A percentile compares a stretch with the other conserved stretches of the same genome.
Conservation (phyloP, 805 yeast genomes). For the Candida boidinii region DNA sequence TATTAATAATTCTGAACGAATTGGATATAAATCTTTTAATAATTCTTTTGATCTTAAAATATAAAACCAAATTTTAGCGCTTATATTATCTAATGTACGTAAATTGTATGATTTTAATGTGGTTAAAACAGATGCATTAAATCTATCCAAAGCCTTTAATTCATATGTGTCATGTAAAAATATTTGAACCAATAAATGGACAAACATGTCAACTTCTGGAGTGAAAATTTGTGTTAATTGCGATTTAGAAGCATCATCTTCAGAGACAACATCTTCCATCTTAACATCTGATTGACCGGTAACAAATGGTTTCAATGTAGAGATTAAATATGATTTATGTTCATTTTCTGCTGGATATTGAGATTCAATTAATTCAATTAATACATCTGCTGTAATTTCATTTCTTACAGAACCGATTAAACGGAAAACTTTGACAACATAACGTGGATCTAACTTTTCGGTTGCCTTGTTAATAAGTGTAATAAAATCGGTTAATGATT, state of each 20-base stretch:
- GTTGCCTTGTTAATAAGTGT: slow-evolving; percentile 26
- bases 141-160: slow-evolving; percentile 37
- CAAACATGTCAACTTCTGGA: slow-evolving; percentile 75
- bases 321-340: slow-evolving; percentile 33
- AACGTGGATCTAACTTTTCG: slow-evolving; percentile 71
- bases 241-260: slow-evolving; percentile 14
- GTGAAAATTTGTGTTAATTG: slow-evolving; percentile 30
- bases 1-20: slow-evolving; percentile 62
- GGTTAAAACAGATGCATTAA: slow-evolving; percentile 44
- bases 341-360: slow-evolving; percentile 46
- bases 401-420: slow-evolving; percentile 73
- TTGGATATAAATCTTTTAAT: slow-evolving; percentile 37
- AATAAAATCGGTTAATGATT: slow-evolving; percentile 11
- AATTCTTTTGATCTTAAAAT: slow-evolving; percentile 71
- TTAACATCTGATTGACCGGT: slow-evolving; percentile 24
- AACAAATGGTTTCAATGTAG: slow-evolving; percentile 20
- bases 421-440: slow-evolving; percentile 76
- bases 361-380: slow-evolving; percentile 44
- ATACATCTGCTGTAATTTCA: slow-evolving; percentile 42
- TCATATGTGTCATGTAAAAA: slow-evolving; percentile 59
- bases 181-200: slow-evolving; percentile 73
- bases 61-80: slow-evolving; percentile 92
- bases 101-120: slow-evolving; percentile 61
- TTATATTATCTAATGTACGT: slow-evolving; percentile 76
- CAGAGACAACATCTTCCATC: slow-evolving; percentile 22